Evolutionary conservation across 23 red algal genomes (phyloP), one percentile per base, ranked within the genome.

Genomic region (Gracilariopsis chorda): DNA sequence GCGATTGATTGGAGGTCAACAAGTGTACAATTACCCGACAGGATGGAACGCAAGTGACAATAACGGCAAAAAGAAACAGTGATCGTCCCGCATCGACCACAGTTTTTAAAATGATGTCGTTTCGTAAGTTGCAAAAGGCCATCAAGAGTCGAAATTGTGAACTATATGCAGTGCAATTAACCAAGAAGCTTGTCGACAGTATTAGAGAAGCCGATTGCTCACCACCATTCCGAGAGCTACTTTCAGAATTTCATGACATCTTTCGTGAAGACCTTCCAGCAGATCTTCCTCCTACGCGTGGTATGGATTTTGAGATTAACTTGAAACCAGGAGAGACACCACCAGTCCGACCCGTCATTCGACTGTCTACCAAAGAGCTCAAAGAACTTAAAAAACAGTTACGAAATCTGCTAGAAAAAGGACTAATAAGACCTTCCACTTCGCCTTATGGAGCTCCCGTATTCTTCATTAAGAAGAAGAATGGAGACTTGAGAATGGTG

Each of bases 51-150:
- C 30, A 56, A 36, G 24, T 53, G n/a, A 78, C 73, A 56, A 36
- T 78, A 51, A 12, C 24, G 8, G 24, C 73, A 34, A 51, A 78
- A 36, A 56, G 20, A 12, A 39, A 78, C 45, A 0, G 13, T n/a
- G 45, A 78, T n/a, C n/a, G n/a, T n/a, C n/a, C n/a, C n/a, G n/a
- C n/a, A n/a, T n/a, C n/a, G n/a, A n/a, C n/a, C n/a, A n/a, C n/a
- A n/a, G n/a, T n/a, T 69, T 69, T 69, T 25, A 69, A 69, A 69
- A 41, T 69, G 63, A 69, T 69, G 63, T 69, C 63, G 34, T 69
- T 69, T 16, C n/a, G 27, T 7, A 69, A 69, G 34, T 25, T 69
- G 63, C n/a, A 69, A 25, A 69, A 69, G 27, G 34, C 27, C 2
- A 69, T 69, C 20, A 69, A 69, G 63, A 69, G 63, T 41, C n/a